phyloP scores from a whole-genome alignment of 108 stramenopile species.

The Cyclotella sp. region DNA sequence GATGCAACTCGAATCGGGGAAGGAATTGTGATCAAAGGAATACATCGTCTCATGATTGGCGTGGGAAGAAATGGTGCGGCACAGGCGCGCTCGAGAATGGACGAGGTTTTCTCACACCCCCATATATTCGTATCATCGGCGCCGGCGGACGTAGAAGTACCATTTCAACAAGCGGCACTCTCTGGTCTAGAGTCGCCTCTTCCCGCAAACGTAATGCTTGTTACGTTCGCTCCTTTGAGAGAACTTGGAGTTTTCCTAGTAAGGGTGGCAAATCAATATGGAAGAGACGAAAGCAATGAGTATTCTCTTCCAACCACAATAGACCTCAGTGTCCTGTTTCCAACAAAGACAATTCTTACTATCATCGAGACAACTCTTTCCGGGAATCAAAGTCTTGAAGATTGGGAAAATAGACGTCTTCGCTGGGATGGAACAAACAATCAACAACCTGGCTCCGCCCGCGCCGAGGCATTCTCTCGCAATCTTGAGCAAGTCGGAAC shows the following conservation, averaged over 20 bases:
- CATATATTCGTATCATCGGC: constrained; percentile 70
- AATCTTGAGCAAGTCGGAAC: background rate
- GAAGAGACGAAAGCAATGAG: constrained; percentile 62
- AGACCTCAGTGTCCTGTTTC: constrained; percentile 58
- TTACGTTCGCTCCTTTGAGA: constrained; percentile 58
- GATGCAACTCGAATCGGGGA: constrained; percentile 82
- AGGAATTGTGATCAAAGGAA: constrained; percentile 85
- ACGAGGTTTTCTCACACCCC: constrained; percentile 75
- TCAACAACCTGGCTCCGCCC: background rate
- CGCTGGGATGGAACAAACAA: constrained; percentile 21
- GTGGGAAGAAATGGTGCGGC: constrained; percentile 58
- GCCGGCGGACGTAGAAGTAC: constrained; percentile 13
- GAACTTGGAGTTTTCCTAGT: constrained; percentile 50
- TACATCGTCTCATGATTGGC: constrained; percentile 83
- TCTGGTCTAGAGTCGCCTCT: constrained; percentile 49
- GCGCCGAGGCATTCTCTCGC: background rate
- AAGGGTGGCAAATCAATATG: constrained; percentile 94
- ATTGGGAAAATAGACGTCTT: constrained; percentile 46
- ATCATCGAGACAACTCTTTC: constrained; percentile 66
- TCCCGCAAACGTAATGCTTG: constrained; percentile 73
- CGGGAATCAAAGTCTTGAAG: constrained; percentile 54
- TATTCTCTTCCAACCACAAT: constrained; percentile 63
- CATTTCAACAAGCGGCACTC: constrained; percentile 30
- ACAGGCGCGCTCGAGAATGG: constrained; percentile 72
- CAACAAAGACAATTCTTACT: constrained; percentile 28